A percentile compares a stretch with the other conserved stretches of the same genome.
phyloP scores from a whole-genome alignment of 2,329 filamentous ascomycete species.

The Fusarium gaditjirri region DNA sequence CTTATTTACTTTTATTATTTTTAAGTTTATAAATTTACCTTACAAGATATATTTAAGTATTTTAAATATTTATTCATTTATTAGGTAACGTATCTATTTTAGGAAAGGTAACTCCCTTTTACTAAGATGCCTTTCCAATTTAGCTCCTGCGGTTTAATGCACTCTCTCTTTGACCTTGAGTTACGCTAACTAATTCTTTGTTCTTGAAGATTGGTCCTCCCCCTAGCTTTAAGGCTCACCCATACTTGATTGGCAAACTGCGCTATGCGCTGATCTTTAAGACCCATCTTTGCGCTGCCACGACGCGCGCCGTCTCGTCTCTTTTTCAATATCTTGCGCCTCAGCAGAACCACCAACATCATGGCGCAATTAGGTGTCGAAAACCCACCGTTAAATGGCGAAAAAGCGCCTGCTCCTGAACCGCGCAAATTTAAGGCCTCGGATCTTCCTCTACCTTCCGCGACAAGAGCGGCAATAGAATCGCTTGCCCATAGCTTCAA shows the following conservation, averaged over 20 bases:
- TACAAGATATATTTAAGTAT: too few relatives aligned
- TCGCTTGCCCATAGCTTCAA: conserved; percentile 83
- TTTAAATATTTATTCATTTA: too few relatives aligned
- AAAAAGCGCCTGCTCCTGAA: conserved; percentile 24
- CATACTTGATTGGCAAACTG: background rate
- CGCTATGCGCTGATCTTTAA: conserved; percentile 33
- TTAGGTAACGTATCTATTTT: too few relatives aligned
- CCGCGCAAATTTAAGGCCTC: conserved; percentile 73
- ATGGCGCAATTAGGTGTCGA: conserved; percentile 41
- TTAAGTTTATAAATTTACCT: too few relatives aligned
- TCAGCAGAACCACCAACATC: background rate
- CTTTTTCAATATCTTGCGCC: conserved; percentile 19
- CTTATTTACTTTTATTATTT: too few relatives aligned
- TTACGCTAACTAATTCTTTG: conserved; percentile 7
- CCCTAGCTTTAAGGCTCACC: background rate
- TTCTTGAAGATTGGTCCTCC: background rate
- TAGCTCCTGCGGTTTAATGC: background rate
- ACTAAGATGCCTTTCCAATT: too few relatives aligned
- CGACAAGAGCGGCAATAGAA: conserved; percentile 79
- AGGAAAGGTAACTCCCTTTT: too few relatives aligned
- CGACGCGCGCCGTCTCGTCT: conserved; percentile 10
- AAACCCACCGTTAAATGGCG: conserved; percentile 32
- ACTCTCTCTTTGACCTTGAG: background rate
- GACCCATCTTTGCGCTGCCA: conserved; percentile 22
- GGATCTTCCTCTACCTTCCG: conserved; percentile 77